Base-by-base conservation (phyloP, 768 basidiomycete species). In the Boletus bicolor region DNA sequence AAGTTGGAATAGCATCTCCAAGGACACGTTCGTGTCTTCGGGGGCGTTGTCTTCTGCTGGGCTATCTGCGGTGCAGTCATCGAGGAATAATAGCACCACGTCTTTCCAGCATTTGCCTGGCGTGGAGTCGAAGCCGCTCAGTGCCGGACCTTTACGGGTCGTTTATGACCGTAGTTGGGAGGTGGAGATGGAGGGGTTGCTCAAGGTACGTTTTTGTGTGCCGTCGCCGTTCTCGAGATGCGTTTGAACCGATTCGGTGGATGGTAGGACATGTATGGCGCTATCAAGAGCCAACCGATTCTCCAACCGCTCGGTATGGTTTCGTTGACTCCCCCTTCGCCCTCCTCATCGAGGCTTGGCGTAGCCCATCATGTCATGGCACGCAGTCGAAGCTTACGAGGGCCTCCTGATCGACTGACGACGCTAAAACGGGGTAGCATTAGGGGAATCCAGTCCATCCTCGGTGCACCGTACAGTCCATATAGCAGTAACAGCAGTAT, bases 351-450 rank as follows among this genome's bases (percentile, higher is more conserved):
- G 35, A 83, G 77, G 52, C 82, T 86, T n/a, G 79, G 80, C 3
- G 56, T 62, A 59, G 64, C 72, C 2, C 74, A 76, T 41, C 65
- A 68, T 55, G 70, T 80, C 59, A 69, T 85, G 57, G 57, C 76
- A 30, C 83, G 91, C 42, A 86, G 85, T 63, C 85, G 87, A 48
- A 91, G 90, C 65, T 72, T 86, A 49, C 85, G 92, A 26, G 80
- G 78, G 36, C 83, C 80, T 37, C 79, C 83, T 3, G 92, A 93
- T 64, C 81, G 91, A 38, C 69, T 92, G 58, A 80, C 80, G 14
- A 88, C 82, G 5, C 73, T 93, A 60, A 98, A 98, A 74, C 84
- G 97, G 36, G 89, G 91, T 24, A 97, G 94, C 66, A 90, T 98
- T 44, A 83, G 94, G 19, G 93, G 95, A 1, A 74, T 93, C 48